Percentiles rank a stretch among this genome's conserved stretches.
These are phyloP conservation scores for Paxillus involutus DNA, from an alignment of 768 basidiomycete species.

Conservation along the genomic window DNA sequence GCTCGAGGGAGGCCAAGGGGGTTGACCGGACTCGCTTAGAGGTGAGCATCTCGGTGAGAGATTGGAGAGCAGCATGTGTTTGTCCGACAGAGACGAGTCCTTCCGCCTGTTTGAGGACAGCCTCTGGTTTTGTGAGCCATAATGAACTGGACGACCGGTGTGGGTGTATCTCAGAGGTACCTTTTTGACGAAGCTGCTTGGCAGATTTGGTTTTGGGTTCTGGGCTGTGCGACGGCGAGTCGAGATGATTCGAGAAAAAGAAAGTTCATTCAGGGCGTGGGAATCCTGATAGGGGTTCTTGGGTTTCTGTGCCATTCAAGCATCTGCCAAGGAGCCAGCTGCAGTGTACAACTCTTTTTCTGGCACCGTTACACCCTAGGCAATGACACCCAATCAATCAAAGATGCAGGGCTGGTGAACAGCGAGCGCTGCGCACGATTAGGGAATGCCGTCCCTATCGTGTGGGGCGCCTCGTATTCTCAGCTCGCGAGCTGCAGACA, in stretches of 20 bases:
- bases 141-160: neutral
- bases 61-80: slow-evolving; percentile 86
- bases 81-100: slow-evolving; percentile 92
- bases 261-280: slow-evolving; percentile 6
- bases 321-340: slow-evolving; percentile 83
- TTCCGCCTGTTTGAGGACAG: slow-evolving; percentile 90
- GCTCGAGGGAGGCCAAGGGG: slow-evolving; percentile 84
- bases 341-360: no score
- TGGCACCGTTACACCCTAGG: no score
- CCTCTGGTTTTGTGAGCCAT: slow-evolving; percentile 91
- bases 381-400: no score
- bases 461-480: slow-evolving; percentile 60
- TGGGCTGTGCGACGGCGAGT: neutral
- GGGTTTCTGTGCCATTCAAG: no score
- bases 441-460: slow-evolving; percentile 88
- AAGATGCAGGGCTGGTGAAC: no score
- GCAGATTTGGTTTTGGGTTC: no score
- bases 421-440: no score
- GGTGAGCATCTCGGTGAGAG: slow-evolving; percentile 88
- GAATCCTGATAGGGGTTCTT: neutral
- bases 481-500: slow-evolving; percentile 76
- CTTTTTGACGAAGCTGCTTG: neutral
- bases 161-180: no score
- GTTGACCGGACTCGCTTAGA: slow-evolving; percentile 95
- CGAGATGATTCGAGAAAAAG: slow-evolving; percentile 6